phyloP scores from a whole-genome alignment of 129 eudicot genomes.

The Heracleum sosnowskyi region DNA sequence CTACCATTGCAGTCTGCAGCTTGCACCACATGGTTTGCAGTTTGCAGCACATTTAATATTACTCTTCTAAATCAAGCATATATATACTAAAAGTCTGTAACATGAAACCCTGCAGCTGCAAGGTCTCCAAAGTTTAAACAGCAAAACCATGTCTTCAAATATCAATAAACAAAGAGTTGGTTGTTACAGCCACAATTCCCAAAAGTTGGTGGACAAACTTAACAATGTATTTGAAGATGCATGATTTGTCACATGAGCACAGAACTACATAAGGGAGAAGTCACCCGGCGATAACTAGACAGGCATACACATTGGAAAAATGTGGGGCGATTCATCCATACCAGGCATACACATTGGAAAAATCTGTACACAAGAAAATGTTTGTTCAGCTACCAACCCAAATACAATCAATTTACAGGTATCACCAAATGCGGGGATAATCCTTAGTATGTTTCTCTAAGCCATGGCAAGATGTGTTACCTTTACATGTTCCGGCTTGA shows the following conservation, averaged over 20 bases:
- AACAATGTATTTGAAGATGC: not conserved
- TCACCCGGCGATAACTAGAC: not conserved
- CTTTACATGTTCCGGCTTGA: not conserved
- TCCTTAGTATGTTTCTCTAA: not conserved
- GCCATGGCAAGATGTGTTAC: not conserved
- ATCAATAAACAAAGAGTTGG: not conserved
- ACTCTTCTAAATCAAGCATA: not conserved
- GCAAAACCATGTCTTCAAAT: not conserved
- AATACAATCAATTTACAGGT: not conserved
- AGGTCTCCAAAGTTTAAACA: not conserved
- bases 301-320: not conserved
- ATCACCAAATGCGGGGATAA: not conserved
- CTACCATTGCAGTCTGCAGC: not conserved
- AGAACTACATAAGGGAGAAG: not conserved
- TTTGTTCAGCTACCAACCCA: not conserved
- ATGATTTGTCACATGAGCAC: not conserved
- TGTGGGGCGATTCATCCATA: not conserved
- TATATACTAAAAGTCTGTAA: not conserved
- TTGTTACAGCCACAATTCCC: not conserved
- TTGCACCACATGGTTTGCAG: too few species aligned
- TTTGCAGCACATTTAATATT: too few species aligned
- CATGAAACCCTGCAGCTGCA: not conserved
- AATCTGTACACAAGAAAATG: not conserved
- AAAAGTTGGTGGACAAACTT: not conserved
- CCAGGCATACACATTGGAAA: not conserved